These are phyloP conservation scores for Rhododendron griersonianum DNA, from an alignment of 148 eudicot species.

Conservation along the genomic window DNA sequence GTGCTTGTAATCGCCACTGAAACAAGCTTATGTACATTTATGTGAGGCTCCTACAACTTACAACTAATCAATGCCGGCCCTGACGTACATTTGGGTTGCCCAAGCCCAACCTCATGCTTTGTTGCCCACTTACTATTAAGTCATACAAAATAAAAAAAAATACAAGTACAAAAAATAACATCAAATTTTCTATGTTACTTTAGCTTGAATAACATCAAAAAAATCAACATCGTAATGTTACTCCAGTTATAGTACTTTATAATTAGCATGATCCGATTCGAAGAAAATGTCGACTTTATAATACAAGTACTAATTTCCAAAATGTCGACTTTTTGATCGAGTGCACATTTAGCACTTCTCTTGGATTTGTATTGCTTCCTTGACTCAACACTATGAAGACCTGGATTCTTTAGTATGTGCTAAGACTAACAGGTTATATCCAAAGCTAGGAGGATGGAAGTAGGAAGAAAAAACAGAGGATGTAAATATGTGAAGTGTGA, in stretches of 20 bases:
- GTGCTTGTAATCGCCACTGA: background rate
- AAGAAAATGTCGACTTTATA: too few species aligned
- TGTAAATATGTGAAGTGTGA: background rate
- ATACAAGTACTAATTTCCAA: background rate
- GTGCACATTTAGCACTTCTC: background rate
- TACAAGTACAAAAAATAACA: too few species aligned
- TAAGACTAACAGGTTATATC: background rate
- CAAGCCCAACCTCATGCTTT: too few species aligned
- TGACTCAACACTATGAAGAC: background rate
- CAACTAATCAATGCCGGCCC: background rate
- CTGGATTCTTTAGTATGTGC: background rate
- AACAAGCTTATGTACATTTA: background rate
- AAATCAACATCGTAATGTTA: too few species aligned
- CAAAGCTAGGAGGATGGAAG: background rate
- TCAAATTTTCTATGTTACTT: too few species aligned
- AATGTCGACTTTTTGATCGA: background rate
- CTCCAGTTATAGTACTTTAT: too few species aligned
- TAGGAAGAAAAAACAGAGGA: background rate
- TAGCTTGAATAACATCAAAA: too few species aligned
- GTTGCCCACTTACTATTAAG: too few species aligned
- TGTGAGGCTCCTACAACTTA: background rate
- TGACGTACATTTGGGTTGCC: too few species aligned
- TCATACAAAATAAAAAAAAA: too few species aligned
- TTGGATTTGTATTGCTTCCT: background rate
- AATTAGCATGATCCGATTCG: too few species aligned